Conservation (phyloP, 495 filamentous ascomycete species). For the Haplographium delicatum region DNA sequence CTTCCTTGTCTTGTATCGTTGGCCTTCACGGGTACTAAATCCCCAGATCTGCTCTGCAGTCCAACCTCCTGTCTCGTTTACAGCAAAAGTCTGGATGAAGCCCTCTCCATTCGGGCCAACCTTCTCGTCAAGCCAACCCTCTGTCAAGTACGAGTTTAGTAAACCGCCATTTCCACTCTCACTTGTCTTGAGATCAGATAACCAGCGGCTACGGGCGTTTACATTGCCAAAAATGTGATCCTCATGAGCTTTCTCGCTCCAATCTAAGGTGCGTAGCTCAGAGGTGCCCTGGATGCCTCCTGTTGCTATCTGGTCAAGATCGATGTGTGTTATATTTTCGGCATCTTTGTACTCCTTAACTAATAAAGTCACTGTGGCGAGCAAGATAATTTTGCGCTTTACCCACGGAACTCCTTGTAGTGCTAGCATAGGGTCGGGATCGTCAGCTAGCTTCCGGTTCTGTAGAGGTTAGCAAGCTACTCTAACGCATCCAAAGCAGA, state of each 20-base stretch:
- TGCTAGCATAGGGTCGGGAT: constrained; percentile 62
- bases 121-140: constrained; percentile 47
- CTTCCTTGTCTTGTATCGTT: constrained; percentile 63
- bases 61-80: constrained; percentile 53
- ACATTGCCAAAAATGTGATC: constrained; percentile 81
- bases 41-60: constrained; percentile 52
- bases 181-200: constrained; percentile 26
- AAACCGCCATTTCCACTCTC: constrained; percentile 1
- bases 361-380: constrained; percentile 66
- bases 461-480: constrained; percentile 26
- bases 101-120: constrained; percentile 42
- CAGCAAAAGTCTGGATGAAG: constrained; percentile 46
- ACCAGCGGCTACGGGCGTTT: constrained; percentile 52
- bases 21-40: constrained; percentile 41
- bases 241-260: constrained; percentile 57
- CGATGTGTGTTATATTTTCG: constrained; percentile 57
- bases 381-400: constrained; percentile 65
- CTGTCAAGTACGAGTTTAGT: constrained; percentile 36
- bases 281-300: constrained; percentile 56
- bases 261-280: constrained; percentile 70
- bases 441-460: constrained; percentile 75
- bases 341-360: constrained; percentile 56
- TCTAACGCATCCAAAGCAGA: neutral
- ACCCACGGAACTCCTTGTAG: constrained; percentile 84
- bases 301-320: constrained; percentile 71